Conservation (phyloP, 371 early-diverging fungal genomes). For the Actinomucor elegans region DNA sequence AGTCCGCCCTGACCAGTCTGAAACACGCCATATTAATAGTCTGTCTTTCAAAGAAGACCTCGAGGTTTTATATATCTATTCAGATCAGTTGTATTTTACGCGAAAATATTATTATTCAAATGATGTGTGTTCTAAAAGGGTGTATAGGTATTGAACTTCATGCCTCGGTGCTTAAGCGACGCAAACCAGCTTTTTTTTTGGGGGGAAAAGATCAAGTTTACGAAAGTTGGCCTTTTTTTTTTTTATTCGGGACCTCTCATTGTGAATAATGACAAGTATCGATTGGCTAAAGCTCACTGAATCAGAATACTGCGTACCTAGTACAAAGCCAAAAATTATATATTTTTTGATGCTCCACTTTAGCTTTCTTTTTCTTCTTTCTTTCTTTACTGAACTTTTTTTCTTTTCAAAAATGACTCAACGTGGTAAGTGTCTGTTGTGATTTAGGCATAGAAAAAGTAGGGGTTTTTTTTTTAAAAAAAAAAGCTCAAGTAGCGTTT, state of each 20-base stretch:
- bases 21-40: no score
- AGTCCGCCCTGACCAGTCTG: no score
- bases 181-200: background rate
- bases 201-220: no score
- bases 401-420: background rate
- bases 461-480: background rate
- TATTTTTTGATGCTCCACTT: conserved; percentile 4
- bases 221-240: no score
- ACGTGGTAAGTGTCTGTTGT: background rate
- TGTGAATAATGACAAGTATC: no score
- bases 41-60: no score
- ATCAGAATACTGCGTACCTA: background rate
- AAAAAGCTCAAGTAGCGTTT: background rate
- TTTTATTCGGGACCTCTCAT: background rate
- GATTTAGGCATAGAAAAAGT: background rate
- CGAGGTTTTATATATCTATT: no score
- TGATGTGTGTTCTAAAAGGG: no score
- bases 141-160: no score
- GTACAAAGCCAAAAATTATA: background rate
- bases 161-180: no score
- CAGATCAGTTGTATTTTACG: no score
- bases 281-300: background rate
- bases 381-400: background rate
- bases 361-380: background rate
- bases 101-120: no score